Evolutionary conservation across 2,329 filamentous ascomycete genomes (phyloP), one percentile per base, ranked within the genome.

Genomic region (Amauroascus niger): DNA sequence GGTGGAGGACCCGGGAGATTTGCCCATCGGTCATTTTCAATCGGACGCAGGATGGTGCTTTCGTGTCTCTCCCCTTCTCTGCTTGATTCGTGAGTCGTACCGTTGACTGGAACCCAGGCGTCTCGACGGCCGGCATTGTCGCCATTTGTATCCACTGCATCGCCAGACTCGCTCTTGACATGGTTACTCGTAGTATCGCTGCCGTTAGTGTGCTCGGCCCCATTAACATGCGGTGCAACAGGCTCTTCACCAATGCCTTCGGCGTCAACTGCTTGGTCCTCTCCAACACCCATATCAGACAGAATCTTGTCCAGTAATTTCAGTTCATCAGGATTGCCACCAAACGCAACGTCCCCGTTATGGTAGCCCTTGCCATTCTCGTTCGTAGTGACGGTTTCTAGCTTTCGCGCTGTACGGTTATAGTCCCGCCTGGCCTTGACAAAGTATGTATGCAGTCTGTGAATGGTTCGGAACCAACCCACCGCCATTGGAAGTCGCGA

Each of bases 391-490:
- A 8, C 8, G 6, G 62, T 61, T 22, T 69, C 66, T 16, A 59
- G 30, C 26, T 62, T 66, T 33, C 69, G 65, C 0, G 66, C 68
- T 40, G 63, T 59, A 7, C 68, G 67, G 24, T 65, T 66, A 55
- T 66, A 65, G 43, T 71, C 69, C 11, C 61, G 66, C 56, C 69
- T 70, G 47, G 67, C 68, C 49, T 68, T 70, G 39, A 63, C 61
- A 57, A 68, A 71, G 57, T 72, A 73, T 53, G 62, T 69, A 57
- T 72, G 65, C 32, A 72, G 60, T 7, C 70, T 68, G 51, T 72
- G 69, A 32, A 73, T 49, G 2, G 70, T 72, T n/a, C 70, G 68
- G 63, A 72, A 71, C 70, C 70, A 73, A 7, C 69, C 69, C 13
- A 57, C 59, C 1, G 70, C 69, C 67, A 73, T 71, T 52, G 64